Percentiles rank a stretch among this genome's conserved stretches.
These are phyloP conservation scores for Citropsis articulata DNA, from an alignment of 345 rosid genomes.

Conservation along the genomic window DNA sequence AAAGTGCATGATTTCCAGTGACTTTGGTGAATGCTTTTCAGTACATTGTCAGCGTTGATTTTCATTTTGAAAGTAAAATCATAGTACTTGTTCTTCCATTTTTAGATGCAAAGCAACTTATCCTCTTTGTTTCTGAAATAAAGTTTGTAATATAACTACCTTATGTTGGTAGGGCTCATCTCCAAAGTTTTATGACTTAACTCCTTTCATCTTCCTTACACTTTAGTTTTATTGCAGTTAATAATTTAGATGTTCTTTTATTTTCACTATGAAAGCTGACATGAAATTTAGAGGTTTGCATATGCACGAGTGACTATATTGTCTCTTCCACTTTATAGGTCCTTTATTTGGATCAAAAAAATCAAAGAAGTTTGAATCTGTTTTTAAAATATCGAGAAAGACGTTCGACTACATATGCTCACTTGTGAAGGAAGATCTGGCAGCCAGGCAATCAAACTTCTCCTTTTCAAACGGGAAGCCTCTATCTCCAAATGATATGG, in stretches of 20 bases:
- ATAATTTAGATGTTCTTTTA: background rate
- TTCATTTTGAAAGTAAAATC: background rate
- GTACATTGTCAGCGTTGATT: background rate
- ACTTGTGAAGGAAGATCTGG: conserved; percentile 61
- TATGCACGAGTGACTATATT: background rate
- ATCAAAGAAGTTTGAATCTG: conserved; percentile 53
- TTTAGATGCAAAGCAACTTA: background rate
- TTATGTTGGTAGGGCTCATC: background rate
- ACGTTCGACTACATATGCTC: conserved; percentile 69
- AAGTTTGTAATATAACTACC: background rate
- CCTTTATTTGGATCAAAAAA: conserved; percentile 37
- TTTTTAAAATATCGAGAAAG: conserved; percentile 67
- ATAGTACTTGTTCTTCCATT: background rate
- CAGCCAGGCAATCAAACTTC: conserved; percentile 49
- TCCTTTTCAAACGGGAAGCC: conserved; percentile 45
- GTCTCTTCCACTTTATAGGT: conserved; percentile 30
- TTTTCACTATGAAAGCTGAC: conserved; percentile 4
- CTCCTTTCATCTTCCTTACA: background rate
- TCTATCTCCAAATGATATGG: conserved; percentile 53
- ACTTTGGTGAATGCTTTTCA: background rate
- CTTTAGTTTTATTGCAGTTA: background rate
- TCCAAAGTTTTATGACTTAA: background rate
- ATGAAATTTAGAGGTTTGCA: background rate
- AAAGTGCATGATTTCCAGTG: background rate
- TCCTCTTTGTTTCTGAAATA: background rate